Evolutionary conservation across 2,329 filamentous ascomycete species (phyloP), one percentile per base, ranked within the genome.

Genomic region (Diaporthe sp.): DNA sequence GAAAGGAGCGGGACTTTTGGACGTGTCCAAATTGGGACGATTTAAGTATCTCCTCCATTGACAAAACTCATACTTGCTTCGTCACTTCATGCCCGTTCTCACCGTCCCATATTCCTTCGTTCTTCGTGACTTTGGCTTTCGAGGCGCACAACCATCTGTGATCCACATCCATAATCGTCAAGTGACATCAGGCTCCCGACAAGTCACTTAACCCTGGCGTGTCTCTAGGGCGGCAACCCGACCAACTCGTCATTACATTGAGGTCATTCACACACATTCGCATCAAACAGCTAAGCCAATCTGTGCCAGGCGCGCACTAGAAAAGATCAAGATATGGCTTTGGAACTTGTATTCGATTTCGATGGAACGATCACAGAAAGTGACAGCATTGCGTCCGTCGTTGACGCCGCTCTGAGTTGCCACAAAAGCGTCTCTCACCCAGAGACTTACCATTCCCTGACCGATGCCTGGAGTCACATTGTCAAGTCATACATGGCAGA

Each of bases 281-380:
- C 61, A 66, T n/a, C 25, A 22, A 5, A 25, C 61, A 50, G 19
- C 13, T 30, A 33, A 1, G 2, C 13, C n/a, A 13, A 12, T n/a
- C 35, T 25, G n/a, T 1, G 22, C n/a, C 45, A 28, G 13, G 6
- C 19, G 1, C n/a, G 10, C 2, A n/a, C 64, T 33, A 28, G 28
- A 9, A 19, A 13, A 52, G 12, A 30, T 52, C 30, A 22, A 52
- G 50, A 17, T 5, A 61, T 72, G 57, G 25, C 57, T 30, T 15
- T 72, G 6, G 69, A 72, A 30, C 82, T 91, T 54, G 80, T 91
- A 47, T 84, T 91, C 28, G 89, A 91, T 78, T 91, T 91, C 80
- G 89, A 91, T 80, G 88, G 88, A 75, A 91, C 89, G 22, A 90
- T 91, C 77, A 91, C 89, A 25, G 81, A 83, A 17, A 75, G 84